Percentiles rank a stretch among this genome's conserved stretches.
Evolutionary conservation across 306 rosid species (phyloP).

Genomic region (Quercus dentata): DNA sequence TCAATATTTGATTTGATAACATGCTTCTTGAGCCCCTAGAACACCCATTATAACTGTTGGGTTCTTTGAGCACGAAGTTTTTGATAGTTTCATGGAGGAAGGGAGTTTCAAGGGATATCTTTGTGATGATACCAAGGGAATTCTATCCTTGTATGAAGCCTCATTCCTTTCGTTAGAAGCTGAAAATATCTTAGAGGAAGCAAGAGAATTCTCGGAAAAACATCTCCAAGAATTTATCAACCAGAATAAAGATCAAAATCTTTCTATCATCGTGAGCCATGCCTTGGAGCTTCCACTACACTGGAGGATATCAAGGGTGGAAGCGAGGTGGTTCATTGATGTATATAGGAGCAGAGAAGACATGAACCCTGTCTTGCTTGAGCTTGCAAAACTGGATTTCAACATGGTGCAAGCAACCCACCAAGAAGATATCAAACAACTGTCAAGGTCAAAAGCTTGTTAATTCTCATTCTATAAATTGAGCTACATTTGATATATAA

Average conservation of each 20-base stretch:
- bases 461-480: no score
- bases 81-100: constrained; percentile 2
- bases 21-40: no score
- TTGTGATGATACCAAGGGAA: neutral
- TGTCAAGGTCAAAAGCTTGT: no score
- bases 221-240: neutral
- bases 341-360: no score
- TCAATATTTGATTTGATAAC: no score
- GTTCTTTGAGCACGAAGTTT: neutral
- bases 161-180: constrained; percentile 8
- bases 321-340: no score
- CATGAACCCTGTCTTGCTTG: no score
- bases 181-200: constrained; percentile 1
- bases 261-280: neutral
- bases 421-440: no score
- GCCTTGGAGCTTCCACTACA: constrained; percentile 20
- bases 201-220: constrained; percentile 7
- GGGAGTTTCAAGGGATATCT: neutral
- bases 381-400: no score
- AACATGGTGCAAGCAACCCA: no score
- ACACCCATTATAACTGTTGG: no score
- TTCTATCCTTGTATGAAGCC: constrained; percentile 19
- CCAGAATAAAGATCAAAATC: neutral
- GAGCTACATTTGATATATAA: no score
- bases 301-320: constrained; percentile 7